phyloP scores from a whole-genome alignment of 192 early-diverging fungal species.

The Dissophora ornata region DNA sequence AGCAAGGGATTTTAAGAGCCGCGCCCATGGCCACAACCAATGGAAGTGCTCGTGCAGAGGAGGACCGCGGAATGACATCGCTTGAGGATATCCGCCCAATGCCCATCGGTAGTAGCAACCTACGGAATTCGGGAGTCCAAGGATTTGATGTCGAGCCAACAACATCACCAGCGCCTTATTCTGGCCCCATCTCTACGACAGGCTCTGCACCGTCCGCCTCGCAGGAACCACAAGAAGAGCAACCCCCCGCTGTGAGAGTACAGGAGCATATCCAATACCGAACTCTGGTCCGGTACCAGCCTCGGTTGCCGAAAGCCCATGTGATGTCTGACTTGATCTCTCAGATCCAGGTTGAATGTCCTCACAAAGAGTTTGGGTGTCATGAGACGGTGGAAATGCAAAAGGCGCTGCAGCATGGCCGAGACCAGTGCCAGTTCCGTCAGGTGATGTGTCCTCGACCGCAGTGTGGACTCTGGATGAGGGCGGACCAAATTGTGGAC shows the following conservation, averaged over 20 bases:
- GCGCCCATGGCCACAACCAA: too few species aligned
- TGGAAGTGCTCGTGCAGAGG: too few species aligned
- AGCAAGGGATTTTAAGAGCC: neutral
- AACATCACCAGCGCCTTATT: neutral
- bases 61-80: neutral
- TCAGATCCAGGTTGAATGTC: constrained; percentile 42
- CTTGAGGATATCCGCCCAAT: too few species aligned
- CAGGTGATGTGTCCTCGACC: constrained; percentile 42
- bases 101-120: too few species aligned
- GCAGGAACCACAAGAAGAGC: neutral
- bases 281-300: constrained; percentile 45
- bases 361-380: constrained; percentile 31
- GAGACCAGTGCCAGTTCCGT: constrained; percentile 31
- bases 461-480: constrained; percentile 42
- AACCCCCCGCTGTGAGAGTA: neutral
- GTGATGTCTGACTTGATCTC: constrained; percentile 54
- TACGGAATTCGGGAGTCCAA: too few species aligned
- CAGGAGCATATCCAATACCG: constrained; percentile 33
- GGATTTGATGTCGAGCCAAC: neutral
- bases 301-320: constrained; percentile 46
- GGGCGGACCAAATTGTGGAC: constrained; percentile 46
- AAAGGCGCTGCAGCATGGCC: constrained; percentile 27
- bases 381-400: constrained; percentile 38
- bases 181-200: neutral
- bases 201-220: neutral